Percentiles rank a stretch among this genome's conserved stretches.
phyloP scores from a whole-genome alignment of 208 protist genomes.

The Trypanosoma brucei region DNA sequence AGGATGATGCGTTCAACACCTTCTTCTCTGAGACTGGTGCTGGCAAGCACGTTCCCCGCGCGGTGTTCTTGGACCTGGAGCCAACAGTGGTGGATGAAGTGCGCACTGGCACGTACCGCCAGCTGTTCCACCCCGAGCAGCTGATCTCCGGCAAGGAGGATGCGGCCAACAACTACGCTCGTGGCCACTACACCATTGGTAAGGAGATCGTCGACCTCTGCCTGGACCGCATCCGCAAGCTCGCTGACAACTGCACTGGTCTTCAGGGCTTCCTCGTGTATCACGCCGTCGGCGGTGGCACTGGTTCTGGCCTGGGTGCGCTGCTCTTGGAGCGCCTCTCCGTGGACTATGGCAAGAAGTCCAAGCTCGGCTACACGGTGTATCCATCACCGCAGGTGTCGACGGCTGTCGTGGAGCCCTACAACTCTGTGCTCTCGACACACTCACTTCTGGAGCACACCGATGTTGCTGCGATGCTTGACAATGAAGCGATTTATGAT shows the following conservation, averaged over 20 bases:
- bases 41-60: constrained; percentile 93
- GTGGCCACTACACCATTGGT: constrained; percentile 98
- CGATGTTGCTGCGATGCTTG: constrained; percentile 92
- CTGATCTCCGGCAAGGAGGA: constrained; percentile 97
- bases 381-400: constrained; percentile 95
- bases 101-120: constrained; percentile 90
- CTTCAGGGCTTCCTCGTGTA: constrained; percentile 99
- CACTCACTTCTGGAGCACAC: constrained; percentile 94
- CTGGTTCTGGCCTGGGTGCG: constrained; percentile 96
- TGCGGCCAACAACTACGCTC: constrained; percentile 98
- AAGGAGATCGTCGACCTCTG: constrained; percentile 95
- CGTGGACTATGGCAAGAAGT: constrained; percentile 98
- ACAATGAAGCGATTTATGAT: constrained; percentile 97
- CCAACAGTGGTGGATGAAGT: constrained; percentile 96
- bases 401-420: constrained; percentile 95
- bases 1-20: constrained; percentile 93
- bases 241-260: constrained; percentile 96
- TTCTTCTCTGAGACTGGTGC: constrained; percentile 93
- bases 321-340: constrained; percentile 96
- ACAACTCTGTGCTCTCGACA: constrained; percentile 95
- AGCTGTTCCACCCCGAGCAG: constrained; percentile 97
- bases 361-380: constrained; percentile 94
- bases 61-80: constrained; percentile 96
- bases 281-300: constrained; percentile 98
- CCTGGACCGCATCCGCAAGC: constrained; percentile 95